phyloP scores from a whole-genome alignment of 768 basidiomycete genomes.

The Sporobolomyces roseus region DNA sequence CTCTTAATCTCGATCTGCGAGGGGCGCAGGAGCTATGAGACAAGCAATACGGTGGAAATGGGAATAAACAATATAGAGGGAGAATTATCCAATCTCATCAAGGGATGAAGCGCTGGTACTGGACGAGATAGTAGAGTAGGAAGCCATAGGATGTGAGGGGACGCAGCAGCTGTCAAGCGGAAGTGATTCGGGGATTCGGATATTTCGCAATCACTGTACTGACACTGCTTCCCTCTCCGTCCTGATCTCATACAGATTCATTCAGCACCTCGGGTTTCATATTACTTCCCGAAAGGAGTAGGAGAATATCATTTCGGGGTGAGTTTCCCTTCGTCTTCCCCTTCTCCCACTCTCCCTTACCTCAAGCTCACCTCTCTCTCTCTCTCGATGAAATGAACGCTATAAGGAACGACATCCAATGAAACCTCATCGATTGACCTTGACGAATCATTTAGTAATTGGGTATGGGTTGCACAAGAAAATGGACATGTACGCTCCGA shows the following conservation, averaged over 20 bases:
- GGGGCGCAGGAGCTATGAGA: no score
- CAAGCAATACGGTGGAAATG: no score
- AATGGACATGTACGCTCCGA: conserved; percentile 88
- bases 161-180: no score
- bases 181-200: no score
- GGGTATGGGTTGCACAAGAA: conserved; percentile 94
- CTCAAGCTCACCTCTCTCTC: background rate
- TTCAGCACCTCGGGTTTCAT: conserved; percentile 85
- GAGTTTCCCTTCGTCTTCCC: conserved; percentile 45
- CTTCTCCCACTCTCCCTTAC: background rate
- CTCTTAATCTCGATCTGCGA: background rate
- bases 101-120: no score
- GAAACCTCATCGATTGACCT: conserved; percentile 93
- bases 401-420: conserved; percentile 99
- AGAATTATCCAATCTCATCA: no score
- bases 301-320: conserved; percentile 97
- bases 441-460: conserved; percentile 91
- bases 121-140: no score
- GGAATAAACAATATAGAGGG: no score
- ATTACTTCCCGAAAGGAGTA: conserved; percentile 90
- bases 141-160: no score
- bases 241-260: conserved; percentile 52
- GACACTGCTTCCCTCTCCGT: background rate
- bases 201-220: background rate
- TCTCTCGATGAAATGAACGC: no score